Evolutionary conservation across 179 eudicot genomes (phyloP).

Genomic region (Dionaea muscipula): DNA sequence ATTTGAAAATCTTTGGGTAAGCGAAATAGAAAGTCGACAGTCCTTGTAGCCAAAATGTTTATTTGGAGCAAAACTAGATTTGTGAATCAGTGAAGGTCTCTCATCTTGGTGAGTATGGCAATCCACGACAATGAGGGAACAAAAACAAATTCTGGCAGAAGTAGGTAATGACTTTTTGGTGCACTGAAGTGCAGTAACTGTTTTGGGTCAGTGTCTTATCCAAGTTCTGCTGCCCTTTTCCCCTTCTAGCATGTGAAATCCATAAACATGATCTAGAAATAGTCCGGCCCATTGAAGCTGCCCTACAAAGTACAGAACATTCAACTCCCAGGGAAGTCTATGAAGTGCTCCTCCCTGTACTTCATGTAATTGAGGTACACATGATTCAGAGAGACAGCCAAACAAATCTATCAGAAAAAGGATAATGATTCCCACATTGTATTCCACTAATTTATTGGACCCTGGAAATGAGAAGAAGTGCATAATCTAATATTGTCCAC

Average conservation of each 20-base stretch:
- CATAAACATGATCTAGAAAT: conserved; percentile 9
- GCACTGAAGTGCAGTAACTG: not conserved
- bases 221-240: not conserved
- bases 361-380: too few relatives aligned
- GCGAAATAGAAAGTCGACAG: too few relatives aligned
- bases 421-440: too few relatives aligned
- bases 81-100: not conserved
- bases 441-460: too few relatives aligned
- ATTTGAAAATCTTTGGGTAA: too few relatives aligned
- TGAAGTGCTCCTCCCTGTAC: conserved; percentile 1
- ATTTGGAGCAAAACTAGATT: not conserved
- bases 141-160: too few relatives aligned
- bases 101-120: not conserved
- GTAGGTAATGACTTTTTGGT: too few relatives aligned
- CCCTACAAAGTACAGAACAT: conserved; percentile 7
- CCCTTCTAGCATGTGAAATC: not conserved
- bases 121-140: not conserved
- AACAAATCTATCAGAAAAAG: too few relatives aligned
- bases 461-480: too few relatives aligned
- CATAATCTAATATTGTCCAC: too few relatives aligned
- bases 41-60: not conserved
- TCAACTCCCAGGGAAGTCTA: conserved; percentile 8
- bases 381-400: too few relatives aligned
- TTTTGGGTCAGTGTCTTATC: not conserved
- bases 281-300: not conserved